A percentile compares a stretch with the other conserved stretches of the same genome.
phyloP scores from a whole-genome alignment of 306 rosid species.

The Acmispon strigosus region DNA sequence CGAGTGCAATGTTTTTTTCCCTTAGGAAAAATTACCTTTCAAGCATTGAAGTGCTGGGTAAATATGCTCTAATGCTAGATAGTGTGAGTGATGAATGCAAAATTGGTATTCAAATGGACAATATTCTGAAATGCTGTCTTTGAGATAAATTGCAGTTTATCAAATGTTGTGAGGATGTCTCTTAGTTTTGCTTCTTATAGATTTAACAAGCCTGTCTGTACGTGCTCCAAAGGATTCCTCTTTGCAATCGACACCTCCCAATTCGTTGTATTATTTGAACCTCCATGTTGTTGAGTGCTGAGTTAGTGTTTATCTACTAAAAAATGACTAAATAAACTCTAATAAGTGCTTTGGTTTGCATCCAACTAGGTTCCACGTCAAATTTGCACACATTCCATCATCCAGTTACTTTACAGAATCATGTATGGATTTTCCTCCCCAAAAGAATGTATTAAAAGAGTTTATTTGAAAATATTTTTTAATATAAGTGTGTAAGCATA shows the following conservation, averaged over 20 bases:
- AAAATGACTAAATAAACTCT: no score
- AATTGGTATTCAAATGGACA: neutral
- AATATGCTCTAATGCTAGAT: neutral
- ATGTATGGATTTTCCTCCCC: no score
- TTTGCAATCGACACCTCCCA: no score
- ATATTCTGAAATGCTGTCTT: neutral
- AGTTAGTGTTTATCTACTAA: no score
- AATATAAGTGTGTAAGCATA: no score
- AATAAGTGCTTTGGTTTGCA: fast-evolving
- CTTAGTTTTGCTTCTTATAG: neutral
- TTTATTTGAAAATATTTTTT: neutral
- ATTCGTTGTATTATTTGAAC: neutral
- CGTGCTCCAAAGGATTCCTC: no score
- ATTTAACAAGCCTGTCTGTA: no score
- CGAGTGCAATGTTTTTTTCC: neutral
- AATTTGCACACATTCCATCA: neutral
- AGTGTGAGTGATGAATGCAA: no score
- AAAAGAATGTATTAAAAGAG: neutral
- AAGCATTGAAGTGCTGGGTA: constrained; percentile 2
- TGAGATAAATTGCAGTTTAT: neutral
- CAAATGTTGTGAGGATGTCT: neutral
- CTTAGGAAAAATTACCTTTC: neutral
- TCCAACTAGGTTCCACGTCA: neutral
- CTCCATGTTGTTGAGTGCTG: neutral
- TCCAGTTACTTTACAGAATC: no score